Conservation (phyloP, 192 early-diverging fungal species). For the Coemansia sp. region DNA sequence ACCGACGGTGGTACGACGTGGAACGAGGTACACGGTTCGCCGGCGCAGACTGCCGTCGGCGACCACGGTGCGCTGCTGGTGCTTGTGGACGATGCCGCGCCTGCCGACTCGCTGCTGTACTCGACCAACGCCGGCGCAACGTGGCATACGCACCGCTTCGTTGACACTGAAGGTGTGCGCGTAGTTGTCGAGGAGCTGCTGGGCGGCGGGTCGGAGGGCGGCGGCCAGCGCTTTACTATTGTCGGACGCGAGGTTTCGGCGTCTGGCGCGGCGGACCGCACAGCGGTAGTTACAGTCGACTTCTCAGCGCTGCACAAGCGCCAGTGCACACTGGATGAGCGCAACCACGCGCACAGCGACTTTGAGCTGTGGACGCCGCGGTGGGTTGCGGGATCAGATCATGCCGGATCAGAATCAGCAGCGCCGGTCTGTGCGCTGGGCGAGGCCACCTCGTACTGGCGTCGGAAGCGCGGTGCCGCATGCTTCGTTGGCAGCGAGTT, state of each 20-base stretch:
- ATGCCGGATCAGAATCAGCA: slow-evolving; percentile 45
- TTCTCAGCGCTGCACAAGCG: slow-evolving; percentile 54
- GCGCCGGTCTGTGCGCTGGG: slow-evolving; percentile 67
- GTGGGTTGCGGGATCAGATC: slow-evolving; percentile 16
- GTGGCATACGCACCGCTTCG: slow-evolving; percentile 68
- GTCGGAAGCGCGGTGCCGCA: slow-evolving; percentile 66
- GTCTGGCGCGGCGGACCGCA: slow-evolving; percentile 23
- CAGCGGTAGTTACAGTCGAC: slow-evolving; percentile 60
- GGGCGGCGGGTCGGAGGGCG: slow-evolving; percentile 62
- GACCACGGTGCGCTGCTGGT: slow-evolving; percentile 89
- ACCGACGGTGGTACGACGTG: slow-evolving; percentile 86
- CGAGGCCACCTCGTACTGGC: slow-evolving; percentile 65
- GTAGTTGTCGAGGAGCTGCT: slow-evolving; percentile 55
- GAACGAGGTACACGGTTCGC: slow-evolving; percentile 67
- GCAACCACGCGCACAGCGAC: slow-evolving; percentile 66
- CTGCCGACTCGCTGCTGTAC: slow-evolving; percentile 68
- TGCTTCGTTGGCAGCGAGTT: slow-evolving; percentile 75
- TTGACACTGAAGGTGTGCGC: slow-evolving; percentile 38
- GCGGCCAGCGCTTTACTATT: slow-evolving; percentile 74
- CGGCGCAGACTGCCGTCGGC: slow-evolving; percentile 79
- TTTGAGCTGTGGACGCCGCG: slow-evolving; percentile 86
- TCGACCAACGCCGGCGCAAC: slow-evolving; percentile 78
- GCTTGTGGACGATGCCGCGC: slow-evolving; percentile 68
- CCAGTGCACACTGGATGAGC: slow-evolving; percentile 55
- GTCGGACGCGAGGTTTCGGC: slow-evolving; percentile 55